Evolutionary conservation across 768 basidiomycete species (phyloP), one percentile per base, ranked within the genome.

Genomic region (Pleurotus salmoneostramineus): DNA sequence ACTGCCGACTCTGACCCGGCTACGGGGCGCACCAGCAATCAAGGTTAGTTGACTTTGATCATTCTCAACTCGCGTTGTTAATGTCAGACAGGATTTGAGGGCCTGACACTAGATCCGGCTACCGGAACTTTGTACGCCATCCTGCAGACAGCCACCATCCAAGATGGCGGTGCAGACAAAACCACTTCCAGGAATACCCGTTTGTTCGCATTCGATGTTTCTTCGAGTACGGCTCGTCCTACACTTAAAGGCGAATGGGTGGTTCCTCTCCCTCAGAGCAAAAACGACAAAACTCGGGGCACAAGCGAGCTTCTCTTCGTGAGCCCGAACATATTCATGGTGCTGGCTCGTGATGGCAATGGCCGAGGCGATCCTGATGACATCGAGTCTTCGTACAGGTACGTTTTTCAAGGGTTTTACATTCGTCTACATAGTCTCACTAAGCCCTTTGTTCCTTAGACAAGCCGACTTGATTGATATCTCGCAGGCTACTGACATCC

Each of bases 381-480:
- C 44, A 72, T 72, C 44, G 74, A 77, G 45, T 77, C 83, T 0
- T 72, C 69, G 11, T 85, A 83, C 70, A 86, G 84, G 82, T 84
- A 50, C 21, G 12, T 40, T 40, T 40, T 8, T 3, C 37, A 27
- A 27, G 72, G 72, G 21, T 27, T 27, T 27, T 45, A 3, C 42
- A 36, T 12, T 17, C n/a, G 15, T 40, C 43, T 31, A 6, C 17
- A 40, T 60, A 57, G 40, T 32, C 52, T 45, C 42, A 33, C 45
- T 34, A 46, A 27, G 6, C 31, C 36, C n/a, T 5, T 50, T 36
- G 8, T 15, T 14, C 11, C 37, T 11, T 46, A 87, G 85, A 61
- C 79, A 82, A 56, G 80, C 81, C 8, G 83, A 88, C 64, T 70
- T 88, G 12, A 76, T 86, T 64, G 81, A 82, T 47, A 82, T 86